Evolutionary conservation across 495 filamentous ascomycete genomes (phyloP).

Genomic region (Aspergillus saccharolyticus): DNA sequence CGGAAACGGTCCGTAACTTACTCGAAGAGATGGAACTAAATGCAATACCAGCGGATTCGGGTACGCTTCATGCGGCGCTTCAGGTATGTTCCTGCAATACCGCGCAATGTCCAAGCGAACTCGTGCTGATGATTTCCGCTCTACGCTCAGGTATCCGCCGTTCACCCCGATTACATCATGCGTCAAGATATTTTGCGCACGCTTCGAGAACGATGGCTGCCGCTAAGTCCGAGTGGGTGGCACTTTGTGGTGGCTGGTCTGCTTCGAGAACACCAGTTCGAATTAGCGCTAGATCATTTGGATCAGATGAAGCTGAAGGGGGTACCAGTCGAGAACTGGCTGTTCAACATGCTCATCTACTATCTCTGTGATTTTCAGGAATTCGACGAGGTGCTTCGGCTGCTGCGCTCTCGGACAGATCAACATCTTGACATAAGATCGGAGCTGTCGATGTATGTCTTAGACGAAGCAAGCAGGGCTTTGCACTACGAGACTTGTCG

Average conservation of each 20-base stretch:
- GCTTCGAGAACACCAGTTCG: slow-evolving; percentile 73
- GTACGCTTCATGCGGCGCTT: slow-evolving; percentile 65
- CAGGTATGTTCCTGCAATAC: slow-evolving; percentile 44
- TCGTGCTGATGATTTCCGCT: not conserved
- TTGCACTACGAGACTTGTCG: slow-evolving; percentile 50
- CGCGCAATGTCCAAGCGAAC: not conserved
- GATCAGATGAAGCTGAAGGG: slow-evolving; percentile 57
- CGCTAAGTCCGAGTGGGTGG: slow-evolving; percentile 57
- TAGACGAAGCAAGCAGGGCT: slow-evolving; percentile 59
- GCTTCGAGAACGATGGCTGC: slow-evolving; percentile 61
- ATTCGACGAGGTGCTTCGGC: slow-evolving; percentile 64
- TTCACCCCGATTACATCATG: slow-evolving; percentile 81
- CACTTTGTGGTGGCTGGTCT: slow-evolving; percentile 67
- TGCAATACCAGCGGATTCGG: slow-evolving; percentile 55
- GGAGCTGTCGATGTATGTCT: slow-evolving; percentile 60
- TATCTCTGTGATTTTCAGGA: slow-evolving; percentile 64
- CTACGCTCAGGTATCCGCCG: slow-evolving; percentile 55
- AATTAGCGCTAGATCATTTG: slow-evolving; percentile 71
- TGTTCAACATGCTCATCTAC: slow-evolving; percentile 70
- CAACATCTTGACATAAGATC: slow-evolving; percentile 43
- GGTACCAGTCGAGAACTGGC: slow-evolving; percentile 57
- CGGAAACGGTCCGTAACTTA: slow-evolving; percentile 51
- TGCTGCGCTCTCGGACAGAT: slow-evolving; percentile 53
- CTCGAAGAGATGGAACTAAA: slow-evolving; percentile 63
- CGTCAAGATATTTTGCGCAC: slow-evolving; percentile 64